Conservation (phyloP, 805 yeast genomes). For the Nakazawaea molendinolei region DNA sequence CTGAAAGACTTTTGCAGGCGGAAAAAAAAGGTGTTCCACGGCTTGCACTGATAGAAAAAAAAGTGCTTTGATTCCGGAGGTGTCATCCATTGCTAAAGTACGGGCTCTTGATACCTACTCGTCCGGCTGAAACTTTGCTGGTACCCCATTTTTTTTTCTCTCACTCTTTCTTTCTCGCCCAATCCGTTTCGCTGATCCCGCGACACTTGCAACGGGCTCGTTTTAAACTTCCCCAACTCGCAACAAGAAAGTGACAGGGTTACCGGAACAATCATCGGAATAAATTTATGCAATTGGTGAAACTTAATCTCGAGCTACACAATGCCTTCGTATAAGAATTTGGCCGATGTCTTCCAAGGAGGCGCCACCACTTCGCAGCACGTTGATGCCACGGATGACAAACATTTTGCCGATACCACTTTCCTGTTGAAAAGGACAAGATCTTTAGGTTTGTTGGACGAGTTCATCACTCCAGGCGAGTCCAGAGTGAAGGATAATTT, state of each 20-base stretch:
- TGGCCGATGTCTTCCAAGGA: constrained; percentile 37
- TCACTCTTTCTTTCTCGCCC: too few relatives aligned
- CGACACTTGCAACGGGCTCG: too few relatives aligned
- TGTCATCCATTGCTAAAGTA: too few relatives aligned
- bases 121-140: too few relatives aligned
- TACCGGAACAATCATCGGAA: not conserved
- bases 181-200: too few relatives aligned
- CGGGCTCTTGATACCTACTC: too few relatives aligned
- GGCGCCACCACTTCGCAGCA: constrained; percentile 61
- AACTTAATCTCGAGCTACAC: too few relatives aligned
- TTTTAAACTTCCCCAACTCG: not conserved
- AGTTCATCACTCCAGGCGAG: constrained; percentile 27
- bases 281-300: not conserved
- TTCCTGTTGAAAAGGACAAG: constrained; percentile 76
- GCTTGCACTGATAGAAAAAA: too few relatives aligned
- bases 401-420: constrained; percentile 62
- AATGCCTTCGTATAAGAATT: constrained; percentile 11
- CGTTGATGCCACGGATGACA: constrained; percentile 65
- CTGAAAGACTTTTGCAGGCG: too few relatives aligned
- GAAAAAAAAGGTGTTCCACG: too few relatives aligned
- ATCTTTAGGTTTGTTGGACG: constrained; percentile 75
- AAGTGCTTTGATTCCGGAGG: too few relatives aligned
- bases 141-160: not conserved
- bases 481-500: constrained; percentile 92
- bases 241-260: not conserved